Conservation (phyloP, 768 basidiomycete species). For the Austroboletus eburneus region DNA sequence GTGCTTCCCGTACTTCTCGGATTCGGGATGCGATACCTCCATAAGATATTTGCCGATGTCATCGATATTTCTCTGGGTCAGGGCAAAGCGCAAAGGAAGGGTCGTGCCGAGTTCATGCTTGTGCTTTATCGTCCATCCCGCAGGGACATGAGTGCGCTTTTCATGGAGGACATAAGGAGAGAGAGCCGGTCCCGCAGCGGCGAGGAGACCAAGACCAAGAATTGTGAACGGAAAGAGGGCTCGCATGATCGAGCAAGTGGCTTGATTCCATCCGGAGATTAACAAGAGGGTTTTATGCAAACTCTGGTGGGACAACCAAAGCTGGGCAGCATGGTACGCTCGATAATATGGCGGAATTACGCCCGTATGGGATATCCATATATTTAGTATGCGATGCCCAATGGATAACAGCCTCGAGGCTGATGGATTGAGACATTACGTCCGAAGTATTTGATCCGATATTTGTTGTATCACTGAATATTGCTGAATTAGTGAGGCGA, state of each 20-base stretch:
- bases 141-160: conserved; percentile 33
- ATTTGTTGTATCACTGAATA: background rate
- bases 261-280: background rate
- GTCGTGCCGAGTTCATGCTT: conserved; percentile 30
- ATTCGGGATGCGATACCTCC: conserved; percentile 33
- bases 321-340: conserved; percentile 7
- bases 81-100: conserved; percentile 30
- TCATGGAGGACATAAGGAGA: conserved; percentile 36
- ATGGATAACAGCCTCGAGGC: background rate
- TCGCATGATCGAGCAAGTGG: conserved; percentile 8
- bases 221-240: conserved; percentile 14
- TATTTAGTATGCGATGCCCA: background rate
- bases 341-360: background rate
- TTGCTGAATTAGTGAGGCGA: background rate
- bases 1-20: conserved; percentile 30
- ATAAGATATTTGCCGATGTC: conserved; percentile 25
- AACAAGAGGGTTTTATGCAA: conserved; percentile 7
- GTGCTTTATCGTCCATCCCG: conserved; percentile 36
- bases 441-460: background rate
- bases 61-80: conserved; percentile 31
- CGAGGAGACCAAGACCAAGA: conserved; percentile 16
- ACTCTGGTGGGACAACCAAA: conserved; percentile 6
- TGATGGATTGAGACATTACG: background rate
- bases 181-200: conserved; percentile 14
- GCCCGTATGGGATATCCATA: conserved; percentile 1